Evolutionary conservation across 768 basidiomycete genomes (phyloP).

Genomic region (Atractiella rhizophila): DNA sequence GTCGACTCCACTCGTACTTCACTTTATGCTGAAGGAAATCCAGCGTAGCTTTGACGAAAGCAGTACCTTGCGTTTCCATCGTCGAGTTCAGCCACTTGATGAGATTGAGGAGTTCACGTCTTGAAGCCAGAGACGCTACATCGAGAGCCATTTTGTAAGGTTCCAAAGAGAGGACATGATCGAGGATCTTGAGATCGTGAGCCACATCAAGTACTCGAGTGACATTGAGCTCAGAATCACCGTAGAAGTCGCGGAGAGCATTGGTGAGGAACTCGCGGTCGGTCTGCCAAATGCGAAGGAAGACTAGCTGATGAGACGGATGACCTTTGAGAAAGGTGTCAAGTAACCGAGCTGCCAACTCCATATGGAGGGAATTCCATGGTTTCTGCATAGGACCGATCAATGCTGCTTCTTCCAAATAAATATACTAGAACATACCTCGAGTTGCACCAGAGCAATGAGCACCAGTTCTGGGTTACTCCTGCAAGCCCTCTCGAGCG

Average conservation of each 20-base stretch:
- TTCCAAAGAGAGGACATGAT: conserved; percentile 66
- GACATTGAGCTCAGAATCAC: conserved; percentile 74
- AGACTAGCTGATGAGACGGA: conserved; percentile 85
- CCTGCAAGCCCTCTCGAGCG: conserved; percentile 80
- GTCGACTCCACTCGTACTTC: conserved; percentile 59
- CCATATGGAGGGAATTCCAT: conserved; percentile 69
- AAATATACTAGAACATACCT: conserved; percentile 31
- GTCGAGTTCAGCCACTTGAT: conserved; percentile 91
- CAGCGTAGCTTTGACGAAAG: conserved; percentile 66
- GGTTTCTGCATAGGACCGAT: conserved; percentile 31
- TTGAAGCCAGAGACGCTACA: conserved; percentile 74
- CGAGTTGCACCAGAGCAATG: conserved; percentile 71
- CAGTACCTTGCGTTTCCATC: conserved; percentile 50
- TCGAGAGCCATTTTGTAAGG: conserved; percentile 57
- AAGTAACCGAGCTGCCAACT: conserved; percentile 60
- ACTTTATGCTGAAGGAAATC: conserved; percentile 79
- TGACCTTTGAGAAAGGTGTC: conserved; percentile 75
- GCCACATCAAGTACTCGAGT: conserved; percentile 84
- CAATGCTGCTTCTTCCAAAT: conserved; percentile 12
- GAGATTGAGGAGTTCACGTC: conserved; percentile 75
- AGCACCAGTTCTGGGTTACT: conserved; percentile 82
- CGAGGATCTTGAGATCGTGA: conserved; percentile 85
- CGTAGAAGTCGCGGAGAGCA: conserved; percentile 75
- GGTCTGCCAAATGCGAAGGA: conserved; percentile 86
- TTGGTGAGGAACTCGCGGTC: conserved; percentile 60